Evolutionary conservation across 345 rosid genomes (phyloP), one percentile per base, ranked within the genome.

Genomic region (Zanthoxylum bungeanum): DNA sequence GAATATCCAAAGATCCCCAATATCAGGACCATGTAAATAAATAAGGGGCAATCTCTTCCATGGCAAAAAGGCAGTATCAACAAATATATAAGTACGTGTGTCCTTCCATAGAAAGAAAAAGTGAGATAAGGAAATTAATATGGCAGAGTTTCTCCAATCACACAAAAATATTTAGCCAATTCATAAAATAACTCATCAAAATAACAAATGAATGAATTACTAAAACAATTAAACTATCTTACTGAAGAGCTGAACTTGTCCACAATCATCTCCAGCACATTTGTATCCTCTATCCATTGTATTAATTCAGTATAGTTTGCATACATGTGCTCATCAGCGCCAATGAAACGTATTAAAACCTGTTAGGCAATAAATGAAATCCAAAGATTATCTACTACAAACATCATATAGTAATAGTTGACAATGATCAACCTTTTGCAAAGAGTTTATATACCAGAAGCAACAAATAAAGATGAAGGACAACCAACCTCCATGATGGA

Each of bases 231-330:
- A 22, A 61, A 21, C 64, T 63, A 62, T 85, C 96, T 83, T 82
- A 93, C 98, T 19, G 98, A 88, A 75, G 96, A 87, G 85, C 93
- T 89, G 86, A 91, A 87, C 82, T 89, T 93, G 80, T 88, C 91
- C 36, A 86, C 87, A 78, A 93, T 93, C 97, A 89, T 91, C 83
- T 93, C 93, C 77, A 93, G 72, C 42, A 91, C 85, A 85, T 91
- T 86, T 56, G 91, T 89, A 61, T 89, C 94, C 66, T 88, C 96
- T 66, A 93, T 86, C 98, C 98, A 91, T 77, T 82, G 90, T 87
- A 93, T 87, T 73, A 85, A 82, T 60, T 86, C 96, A 58, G 73
- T 70, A 77, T 81, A 83, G 84, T 77, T 93, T 58, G 94, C 60
- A 79, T 88, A 93, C 78, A 90, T 73, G 80, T 88, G 96, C 74